phyloP scores from a whole-genome alignment of 2,329 filamentous ascomycete species.

The Colletotrichum tropicale region DNA sequence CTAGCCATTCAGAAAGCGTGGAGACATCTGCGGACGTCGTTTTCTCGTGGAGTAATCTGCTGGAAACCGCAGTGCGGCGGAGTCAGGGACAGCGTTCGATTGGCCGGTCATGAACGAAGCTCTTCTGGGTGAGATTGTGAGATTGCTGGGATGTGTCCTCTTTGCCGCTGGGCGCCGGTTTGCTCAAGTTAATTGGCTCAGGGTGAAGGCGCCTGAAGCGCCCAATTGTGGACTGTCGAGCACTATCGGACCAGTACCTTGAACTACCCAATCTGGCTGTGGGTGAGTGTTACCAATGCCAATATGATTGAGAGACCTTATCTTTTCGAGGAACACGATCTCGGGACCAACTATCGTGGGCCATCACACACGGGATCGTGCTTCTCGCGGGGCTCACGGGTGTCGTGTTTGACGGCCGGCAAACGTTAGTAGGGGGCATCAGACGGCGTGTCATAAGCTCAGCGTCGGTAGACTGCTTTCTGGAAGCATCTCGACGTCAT shows the following conservation, averaged over 20 bases:
- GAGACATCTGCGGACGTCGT: background rate
- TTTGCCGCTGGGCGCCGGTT: background rate
- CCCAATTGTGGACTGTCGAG: background rate
- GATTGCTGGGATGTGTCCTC: background rate
- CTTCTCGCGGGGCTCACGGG: background rate
- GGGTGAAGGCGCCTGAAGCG: background rate
- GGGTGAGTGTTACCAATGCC: background rate
- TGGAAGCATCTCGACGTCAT: constrained; percentile 8
- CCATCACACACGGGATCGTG: background rate
- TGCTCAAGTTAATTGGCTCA: background rate
- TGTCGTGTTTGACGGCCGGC: background rate
- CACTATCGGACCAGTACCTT: background rate
- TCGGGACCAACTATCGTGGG: background rate
- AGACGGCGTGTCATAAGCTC: background rate
- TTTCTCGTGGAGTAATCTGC: background rate
- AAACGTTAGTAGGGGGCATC: background rate
- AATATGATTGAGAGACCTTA: background rate
- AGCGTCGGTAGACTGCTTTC: background rate
- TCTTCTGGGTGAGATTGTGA: background rate
- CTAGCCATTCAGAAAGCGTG: background rate
- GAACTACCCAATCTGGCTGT: background rate
- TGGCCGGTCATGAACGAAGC: background rate
- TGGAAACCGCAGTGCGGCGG: background rate
- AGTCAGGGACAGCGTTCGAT: background rate
- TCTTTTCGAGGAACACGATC: background rate